Percentiles rank a stretch among this genome's conserved stretches.
Conservation (phyloP, 2,329 filamentous ascomycete genomes). For the Acephala macrosclerotiorum region DNA sequence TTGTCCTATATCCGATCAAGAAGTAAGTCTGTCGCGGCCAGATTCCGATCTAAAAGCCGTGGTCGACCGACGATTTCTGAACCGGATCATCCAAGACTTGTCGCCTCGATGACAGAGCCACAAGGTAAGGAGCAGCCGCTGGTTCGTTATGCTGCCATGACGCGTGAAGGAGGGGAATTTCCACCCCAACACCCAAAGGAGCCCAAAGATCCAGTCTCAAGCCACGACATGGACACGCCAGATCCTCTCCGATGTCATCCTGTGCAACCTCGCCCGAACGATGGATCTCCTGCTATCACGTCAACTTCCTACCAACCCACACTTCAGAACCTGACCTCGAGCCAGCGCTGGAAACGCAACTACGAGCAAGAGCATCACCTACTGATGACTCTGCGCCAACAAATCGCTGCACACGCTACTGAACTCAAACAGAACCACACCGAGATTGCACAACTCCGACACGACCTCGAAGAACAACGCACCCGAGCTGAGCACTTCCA, state of each 20-base stretch:
- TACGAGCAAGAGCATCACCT: neutral
- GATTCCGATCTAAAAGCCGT: neutral
- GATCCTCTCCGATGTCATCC: slow-evolving; percentile 8
- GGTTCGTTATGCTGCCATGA: neutral
- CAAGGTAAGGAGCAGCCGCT: neutral
- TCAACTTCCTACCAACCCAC: neutral
- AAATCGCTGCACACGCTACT: neutral
- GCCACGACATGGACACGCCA: neutral
- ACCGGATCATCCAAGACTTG: neutral
- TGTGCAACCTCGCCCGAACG: neutral
- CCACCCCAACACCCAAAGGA: neutral
- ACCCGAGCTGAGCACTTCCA: neutral
- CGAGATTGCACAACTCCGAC: neutral
- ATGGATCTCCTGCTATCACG: neutral
- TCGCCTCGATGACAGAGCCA: neutral
- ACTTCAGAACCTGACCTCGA: neutral
- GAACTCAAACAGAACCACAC: neutral
- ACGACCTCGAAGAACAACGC: neutral
- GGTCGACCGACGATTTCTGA: neutral
- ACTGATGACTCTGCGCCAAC: neutral
- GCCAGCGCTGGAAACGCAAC: neutral
- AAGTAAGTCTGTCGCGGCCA: neutral
- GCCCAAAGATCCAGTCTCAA: neutral
- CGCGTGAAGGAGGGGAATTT: neutral
- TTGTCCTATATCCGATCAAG: neutral